Evolutionary conservation across 768 basidiomycete species (phyloP).

Genomic region (Suillus hirtellus): DNA sequence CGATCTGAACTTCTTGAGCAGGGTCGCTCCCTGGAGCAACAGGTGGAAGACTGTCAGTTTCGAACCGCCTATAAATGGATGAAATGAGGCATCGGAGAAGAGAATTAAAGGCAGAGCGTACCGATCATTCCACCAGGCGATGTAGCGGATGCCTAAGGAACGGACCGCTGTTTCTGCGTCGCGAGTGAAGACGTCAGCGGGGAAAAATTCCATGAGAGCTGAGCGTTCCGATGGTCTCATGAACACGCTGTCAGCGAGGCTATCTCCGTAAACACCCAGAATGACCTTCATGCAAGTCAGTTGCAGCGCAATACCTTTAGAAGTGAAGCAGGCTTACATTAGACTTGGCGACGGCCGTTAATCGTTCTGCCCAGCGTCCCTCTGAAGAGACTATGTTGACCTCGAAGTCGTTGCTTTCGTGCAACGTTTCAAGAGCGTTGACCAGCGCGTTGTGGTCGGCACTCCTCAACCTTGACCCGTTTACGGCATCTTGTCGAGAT

Average conservation of each 20-base stretch:
- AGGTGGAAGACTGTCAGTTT: slow-evolving; percentile 35
- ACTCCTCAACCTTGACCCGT: slow-evolving; percentile 50
- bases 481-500: slow-evolving; percentile 54
- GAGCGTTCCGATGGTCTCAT: slow-evolving; percentile 61
- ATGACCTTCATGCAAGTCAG: slow-evolving; percentile 45
- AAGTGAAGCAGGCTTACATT: slow-evolving; percentile 46
- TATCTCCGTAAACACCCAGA: slow-evolving; percentile 57
- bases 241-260: slow-evolving; percentile 69
- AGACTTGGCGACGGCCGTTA: slow-evolving; percentile 65
- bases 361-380: slow-evolving; percentile 59
- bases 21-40: slow-evolving; percentile 27
- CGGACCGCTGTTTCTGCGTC: slow-evolving; percentile 61
- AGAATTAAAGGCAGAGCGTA: slow-evolving; percentile 21
- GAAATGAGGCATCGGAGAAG: slow-evolving; percentile 2
- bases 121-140: slow-evolving; percentile 55
- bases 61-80: slow-evolving; percentile 36
- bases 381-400: slow-evolving; percentile 53
- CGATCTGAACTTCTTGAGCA: slow-evolving; percentile 34
- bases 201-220: slow-evolving; percentile 79
- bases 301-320: slow-evolving; percentile 7
- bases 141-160: slow-evolving; percentile 54
- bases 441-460: slow-evolving; percentile 65
- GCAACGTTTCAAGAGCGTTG: slow-evolving; percentile 53
- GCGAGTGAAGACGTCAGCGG: slow-evolving; percentile 59
- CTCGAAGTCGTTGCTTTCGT: slow-evolving; percentile 52